These are phyloP conservation scores for Lachnellula hyalina DNA, from an alignment of 2,329 filamentous ascomycete genomes.

Conservation along the genomic window DNA sequence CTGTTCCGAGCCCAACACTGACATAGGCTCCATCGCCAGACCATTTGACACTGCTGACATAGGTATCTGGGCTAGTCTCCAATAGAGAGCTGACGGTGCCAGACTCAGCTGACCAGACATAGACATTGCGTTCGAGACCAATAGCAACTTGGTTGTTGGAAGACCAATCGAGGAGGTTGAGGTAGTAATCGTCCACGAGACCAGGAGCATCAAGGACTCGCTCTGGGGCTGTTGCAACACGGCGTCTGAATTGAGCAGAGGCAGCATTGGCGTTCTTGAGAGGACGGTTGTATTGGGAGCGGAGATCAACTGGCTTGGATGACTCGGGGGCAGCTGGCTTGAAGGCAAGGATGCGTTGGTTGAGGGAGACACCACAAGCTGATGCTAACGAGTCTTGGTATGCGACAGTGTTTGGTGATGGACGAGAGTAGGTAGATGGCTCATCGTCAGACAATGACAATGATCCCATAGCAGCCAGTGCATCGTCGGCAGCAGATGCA, in stretches of 20 bases:
- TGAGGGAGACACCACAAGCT: slow-evolving; percentile 87
- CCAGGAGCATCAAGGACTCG: slow-evolving; percentile 94
- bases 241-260: slow-evolving; percentile 82
- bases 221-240: slow-evolving; percentile 91
- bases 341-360: slow-evolving; percentile 94
- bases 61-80: slow-evolving; percentile 84
- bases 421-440: slow-evolving; percentile 63
- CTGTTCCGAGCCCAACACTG: slow-evolving; percentile 86
- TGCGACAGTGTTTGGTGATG: slow-evolving; percentile 80
- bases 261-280: slow-evolving; percentile 70
- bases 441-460: slow-evolving; percentile 69
- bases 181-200: slow-evolving; percentile 96
- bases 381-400: slow-evolving; percentile 89
- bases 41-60: slow-evolving; percentile 98
- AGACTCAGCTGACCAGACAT: slow-evolving; percentile 96
- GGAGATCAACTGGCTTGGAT: slow-evolving; percentile 94
- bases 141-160: slow-evolving; percentile 97
- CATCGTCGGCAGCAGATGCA: slow-evolving; percentile 66
- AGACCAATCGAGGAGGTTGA: slow-evolving; percentile 98
- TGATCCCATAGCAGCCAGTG: slow-evolving; percentile 71
- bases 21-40: slow-evolving; percentile 96
- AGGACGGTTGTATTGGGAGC: slow-evolving; percentile 96
- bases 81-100: slow-evolving; percentile 84
- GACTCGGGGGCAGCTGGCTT: slow-evolving; percentile 98
- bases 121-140: slow-evolving; percentile 92